Conservation (phyloP, 1,139 yeast genomes). For the Yamadazyma triangularis region DNA sequence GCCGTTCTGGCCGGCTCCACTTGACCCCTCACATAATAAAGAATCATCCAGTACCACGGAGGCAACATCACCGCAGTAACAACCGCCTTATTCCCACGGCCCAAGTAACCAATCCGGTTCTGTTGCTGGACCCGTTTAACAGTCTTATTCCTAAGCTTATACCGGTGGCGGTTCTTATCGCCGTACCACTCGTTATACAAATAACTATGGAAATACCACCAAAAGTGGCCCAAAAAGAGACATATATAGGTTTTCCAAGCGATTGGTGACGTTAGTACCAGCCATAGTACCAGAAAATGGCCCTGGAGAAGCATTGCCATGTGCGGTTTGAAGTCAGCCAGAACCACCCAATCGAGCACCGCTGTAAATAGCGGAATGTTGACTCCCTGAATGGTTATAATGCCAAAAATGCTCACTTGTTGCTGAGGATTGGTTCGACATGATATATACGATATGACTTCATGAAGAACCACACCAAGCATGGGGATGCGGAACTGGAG, state of each 20-base stretch:
- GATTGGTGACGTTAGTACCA: constrained; percentile 7
- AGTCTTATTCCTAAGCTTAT: constrained; percentile 11
- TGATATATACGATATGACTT: constrained; percentile 24
- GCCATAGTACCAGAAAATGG: constrained; percentile 5
- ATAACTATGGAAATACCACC: constrained; percentile 32
- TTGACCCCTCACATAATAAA: constrained; percentile 1
- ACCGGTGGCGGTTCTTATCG: constrained; percentile 15
- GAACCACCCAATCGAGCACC: constrained; percentile 14
- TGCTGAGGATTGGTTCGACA: constrained; percentile 25
- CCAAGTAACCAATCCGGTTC: constrained; percentile 4
- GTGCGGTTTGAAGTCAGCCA: constrained; percentile 8
- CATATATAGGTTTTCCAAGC: constrained; percentile 19
- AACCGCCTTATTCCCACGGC: constrained; percentile 12
- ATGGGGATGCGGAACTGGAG: constrained; percentile 4
- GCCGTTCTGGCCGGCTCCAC: too few relatives aligned
- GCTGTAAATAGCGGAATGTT: constrained; percentile 25
- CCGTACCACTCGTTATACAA: constrained; percentile 13
- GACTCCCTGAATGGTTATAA: constrained; percentile 20
- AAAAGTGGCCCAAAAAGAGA: constrained; percentile 27
- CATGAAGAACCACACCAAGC: constrained; percentile 22
- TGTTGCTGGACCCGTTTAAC: constrained; percentile 11
- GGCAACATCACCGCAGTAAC: constrained; percentile 24
- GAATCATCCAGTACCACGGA: constrained; percentile 36
- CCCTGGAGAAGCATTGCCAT: constrained; percentile 6
- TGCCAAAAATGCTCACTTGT: constrained; percentile 21